Conservation (phyloP, 352 stramenopile genomes). For the Globisporangium emineosum region DNA sequence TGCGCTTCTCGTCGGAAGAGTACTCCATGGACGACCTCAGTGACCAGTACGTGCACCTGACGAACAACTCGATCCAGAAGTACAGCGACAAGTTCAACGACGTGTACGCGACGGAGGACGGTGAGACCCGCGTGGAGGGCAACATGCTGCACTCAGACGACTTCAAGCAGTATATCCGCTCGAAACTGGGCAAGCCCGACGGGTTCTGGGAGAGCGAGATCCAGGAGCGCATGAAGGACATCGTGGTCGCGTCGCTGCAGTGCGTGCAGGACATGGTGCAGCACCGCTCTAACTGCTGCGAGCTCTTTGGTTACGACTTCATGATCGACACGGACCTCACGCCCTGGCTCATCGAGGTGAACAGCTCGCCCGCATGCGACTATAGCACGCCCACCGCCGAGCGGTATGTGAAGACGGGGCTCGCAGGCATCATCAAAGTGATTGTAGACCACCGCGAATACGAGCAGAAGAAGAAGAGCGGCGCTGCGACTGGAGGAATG, state of each 20-base stretch:
- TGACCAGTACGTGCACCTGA: slow-evolving; percentile 91
- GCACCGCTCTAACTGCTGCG: slow-evolving; percentile 88
- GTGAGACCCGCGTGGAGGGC: slow-evolving; percentile 50
- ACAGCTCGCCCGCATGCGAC: slow-evolving; percentile 91
- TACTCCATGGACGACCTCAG: slow-evolving; percentile 76
- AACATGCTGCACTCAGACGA: slow-evolving; percentile 83
- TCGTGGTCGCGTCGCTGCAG: slow-evolving; percentile 78
- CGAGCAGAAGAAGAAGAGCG: slow-evolving; percentile 42
- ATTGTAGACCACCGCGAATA: slow-evolving; percentile 84
- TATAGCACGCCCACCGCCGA: slow-evolving; percentile 91
- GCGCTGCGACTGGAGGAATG: slow-evolving; percentile 8
- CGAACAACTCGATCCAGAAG: slow-evolving; percentile 94
- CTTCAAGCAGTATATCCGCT: slow-evolving; percentile 54
- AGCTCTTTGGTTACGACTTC: slow-evolving; percentile 94
- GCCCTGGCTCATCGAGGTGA: slow-evolving; percentile 92
- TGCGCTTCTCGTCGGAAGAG: slow-evolving; percentile 87
- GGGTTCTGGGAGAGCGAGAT: slow-evolving; percentile 45
- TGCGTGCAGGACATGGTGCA: slow-evolving; percentile 88
- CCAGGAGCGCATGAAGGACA: slow-evolving; percentile 84
- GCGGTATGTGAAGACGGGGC: slow-evolving; percentile 80
- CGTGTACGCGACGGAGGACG: slow-evolving; percentile 65
- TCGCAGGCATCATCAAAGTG: slow-evolving; percentile 87
- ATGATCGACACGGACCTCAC: slow-evolving; percentile 88
- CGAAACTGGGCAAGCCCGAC: slow-evolving; percentile 26
- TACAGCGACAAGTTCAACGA: slow-evolving; percentile 88